Base-by-base conservation (phyloP, 1,139 yeast species). In the Pneumocystis wakefieldiae region DNA sequence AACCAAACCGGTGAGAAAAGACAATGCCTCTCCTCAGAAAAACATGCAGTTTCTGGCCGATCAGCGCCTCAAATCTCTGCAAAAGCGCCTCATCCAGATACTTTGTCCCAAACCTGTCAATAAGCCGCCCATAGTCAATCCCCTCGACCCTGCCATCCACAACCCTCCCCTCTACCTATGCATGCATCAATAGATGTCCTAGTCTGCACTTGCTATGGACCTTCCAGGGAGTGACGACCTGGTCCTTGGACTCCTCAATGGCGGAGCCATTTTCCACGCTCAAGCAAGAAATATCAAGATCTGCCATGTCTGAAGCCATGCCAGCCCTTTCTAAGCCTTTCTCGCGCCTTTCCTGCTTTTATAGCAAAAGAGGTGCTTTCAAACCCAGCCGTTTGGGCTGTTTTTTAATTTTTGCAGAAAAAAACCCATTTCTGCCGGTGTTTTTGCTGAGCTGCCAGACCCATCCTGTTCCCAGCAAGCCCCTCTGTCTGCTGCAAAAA, bases 81-180 rank as follows among this genome's bases (percentile, higher is more conserved):
- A 92, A 78, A 2, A 91, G 83, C 67, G 87, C 97, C 55, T 79
- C 76, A 17, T 83, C 79, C 70, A 92, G 84, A 62, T 80, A 78
- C 67, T 78, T 83, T 61, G 98, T 91, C 68, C 99, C 99, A 72
- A 92, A 92, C 73, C 87, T 89, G 68, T 79, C 78, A 69, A 89
- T 86, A 69, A 92, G 80, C 75, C 88, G 88, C 67, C 87, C 92
- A 75, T 92, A 92, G 76, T 92, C 97, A 68, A 92, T 91, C 41
- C 84, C 91, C 73, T 86, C 90, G 28, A 87, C 82, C 71, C 86
- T 79, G 61, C 99, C 99, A 71, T 90, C 95, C 62, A 88, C 96
- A 60, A 91, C 95, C 3, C 97, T 98, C 66, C 98, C 99, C 75
- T 88, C 96, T 36, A 94, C 99, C 73, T 92, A 97, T 97, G 98